Evolutionary conservation across 306 rosid species (phyloP).

Genomic region (Pterocarpus macrocarpus): DNA sequence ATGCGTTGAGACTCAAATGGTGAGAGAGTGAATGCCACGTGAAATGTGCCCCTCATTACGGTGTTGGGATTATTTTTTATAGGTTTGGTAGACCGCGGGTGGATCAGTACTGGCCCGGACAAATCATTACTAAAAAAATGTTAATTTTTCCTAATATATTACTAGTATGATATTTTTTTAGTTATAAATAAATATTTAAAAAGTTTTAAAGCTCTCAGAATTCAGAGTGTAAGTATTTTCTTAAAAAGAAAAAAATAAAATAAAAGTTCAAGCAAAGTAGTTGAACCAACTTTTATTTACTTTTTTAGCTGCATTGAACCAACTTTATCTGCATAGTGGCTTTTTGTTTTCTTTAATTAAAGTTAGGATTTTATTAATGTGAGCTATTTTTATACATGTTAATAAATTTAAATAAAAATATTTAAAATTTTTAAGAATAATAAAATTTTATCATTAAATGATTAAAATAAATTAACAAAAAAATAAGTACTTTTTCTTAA

Average conservation of each 20-base stretch:
- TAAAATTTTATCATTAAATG: too few relatives aligned
- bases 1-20: background rate
- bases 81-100: background rate
- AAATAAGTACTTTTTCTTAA: too few relatives aligned
- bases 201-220: background rate
- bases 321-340: background rate
- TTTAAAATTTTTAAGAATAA: too few relatives aligned
- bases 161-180: background rate
- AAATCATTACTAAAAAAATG: background rate
- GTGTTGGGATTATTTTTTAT: background rate
- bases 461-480: too few relatives aligned
- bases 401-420: too few relatives aligned
- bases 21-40: background rate
- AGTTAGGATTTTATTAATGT: background rate
- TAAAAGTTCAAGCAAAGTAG: background rate
- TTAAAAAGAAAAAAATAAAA: background rate
- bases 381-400: too few relatives aligned
- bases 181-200: background rate
- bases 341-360: background rate
- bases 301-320: background rate
- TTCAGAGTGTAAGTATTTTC: background rate
- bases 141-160: background rate
- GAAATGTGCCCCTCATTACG: constrained; percentile 32
- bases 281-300: background rate
- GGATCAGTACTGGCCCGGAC: background rate